Base-by-base conservation (phyloP, 768 basidiomycete genomes). In the Trametes sanguinea region DNA sequence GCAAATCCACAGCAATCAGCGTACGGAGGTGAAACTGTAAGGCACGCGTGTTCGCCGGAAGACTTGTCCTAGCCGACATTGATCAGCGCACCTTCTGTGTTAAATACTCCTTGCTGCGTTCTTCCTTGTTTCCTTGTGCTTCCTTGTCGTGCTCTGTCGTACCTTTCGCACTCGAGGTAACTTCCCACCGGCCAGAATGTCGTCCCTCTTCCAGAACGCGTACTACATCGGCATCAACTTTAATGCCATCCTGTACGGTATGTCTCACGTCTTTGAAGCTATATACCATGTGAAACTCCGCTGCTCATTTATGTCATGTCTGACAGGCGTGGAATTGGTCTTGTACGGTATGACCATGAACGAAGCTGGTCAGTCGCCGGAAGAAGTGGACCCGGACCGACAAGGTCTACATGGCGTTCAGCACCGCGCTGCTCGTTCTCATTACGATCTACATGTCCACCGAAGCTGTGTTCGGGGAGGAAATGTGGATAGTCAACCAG, bases 401-500 rank as follows among this genome's bases (percentile, higher is more conserved):
- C 47, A 60, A 57, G 59, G 65, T 70, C 58, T 69, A 67, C 62
- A 61, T 69, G 39, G 17, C 46, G 17, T 71, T 71, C 60, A 63
- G 71, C 54, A 72, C 68, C 29, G 58, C 62, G 22, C 64, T 76
- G 67, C 42, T 77, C 8, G 6, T 73, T 32, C 61, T 77, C 52
- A 71, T 72, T 68, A 76, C 77, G 4, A 57, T 74, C 13, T 77
- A 70, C 57, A 60, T 74, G 39, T 65, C 68, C 47, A 67, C 65
- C 17, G 67, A 73, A 44, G 65, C 66, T 22, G 10, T 76, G 16
- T 73, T 77, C 37, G 74, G 73, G 1, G 67, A 76, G 46, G 68
- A 69, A 35, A 74, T 77, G 69, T 80, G 79, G 78, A 63, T 80
- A 16, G 65, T 63, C 9, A 45, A 76, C 14, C 54, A 61, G 3